Evolutionary conservation across 257 asterid species (phyloP).

Genomic region (Capsicum baccatum): DNA sequence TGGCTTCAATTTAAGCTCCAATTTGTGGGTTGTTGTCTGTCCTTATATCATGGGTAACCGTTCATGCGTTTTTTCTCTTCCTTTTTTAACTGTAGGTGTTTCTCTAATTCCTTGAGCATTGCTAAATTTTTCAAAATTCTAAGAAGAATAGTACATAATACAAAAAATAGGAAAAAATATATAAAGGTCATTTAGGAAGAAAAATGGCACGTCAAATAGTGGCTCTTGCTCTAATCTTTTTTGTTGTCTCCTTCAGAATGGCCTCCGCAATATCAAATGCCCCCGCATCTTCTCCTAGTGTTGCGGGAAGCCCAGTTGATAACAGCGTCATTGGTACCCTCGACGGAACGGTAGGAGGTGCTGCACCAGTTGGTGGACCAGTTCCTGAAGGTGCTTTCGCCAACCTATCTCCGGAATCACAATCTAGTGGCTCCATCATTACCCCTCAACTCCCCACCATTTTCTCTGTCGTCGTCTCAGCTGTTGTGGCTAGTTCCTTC

Average conservation of each 20-base stretch:
- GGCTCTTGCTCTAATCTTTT: background rate
- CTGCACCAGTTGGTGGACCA: constrained; percentile 19
- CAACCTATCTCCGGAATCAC: constrained; percentile 16
- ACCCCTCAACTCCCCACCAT: background rate
- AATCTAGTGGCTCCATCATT: background rate
- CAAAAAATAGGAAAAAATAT: no score
- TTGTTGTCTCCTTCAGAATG: background rate
- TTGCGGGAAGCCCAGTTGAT: background rate
- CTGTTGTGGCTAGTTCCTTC: background rate
- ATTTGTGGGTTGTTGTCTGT: background rate
- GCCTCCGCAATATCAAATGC: background rate
- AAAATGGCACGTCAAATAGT: background rate
- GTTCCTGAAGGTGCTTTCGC: background rate
- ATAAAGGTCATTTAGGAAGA: background rate
- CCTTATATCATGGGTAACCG: background rate
- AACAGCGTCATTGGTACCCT: constrained; percentile 13
- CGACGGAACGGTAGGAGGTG: background rate
- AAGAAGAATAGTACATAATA: background rate
- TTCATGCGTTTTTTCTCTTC: background rate
- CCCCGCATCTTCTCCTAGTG: background rate
- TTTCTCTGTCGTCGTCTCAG: background rate
- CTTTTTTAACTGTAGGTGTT: background rate
- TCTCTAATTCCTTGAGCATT: background rate
- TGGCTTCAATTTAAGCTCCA: background rate
- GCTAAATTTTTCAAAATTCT: background rate